Evolutionary conservation across 768 basidiomycete genomes (phyloP), one percentile per base, ranked within the genome.

Genomic region (Tremella yokohamensis): DNA sequence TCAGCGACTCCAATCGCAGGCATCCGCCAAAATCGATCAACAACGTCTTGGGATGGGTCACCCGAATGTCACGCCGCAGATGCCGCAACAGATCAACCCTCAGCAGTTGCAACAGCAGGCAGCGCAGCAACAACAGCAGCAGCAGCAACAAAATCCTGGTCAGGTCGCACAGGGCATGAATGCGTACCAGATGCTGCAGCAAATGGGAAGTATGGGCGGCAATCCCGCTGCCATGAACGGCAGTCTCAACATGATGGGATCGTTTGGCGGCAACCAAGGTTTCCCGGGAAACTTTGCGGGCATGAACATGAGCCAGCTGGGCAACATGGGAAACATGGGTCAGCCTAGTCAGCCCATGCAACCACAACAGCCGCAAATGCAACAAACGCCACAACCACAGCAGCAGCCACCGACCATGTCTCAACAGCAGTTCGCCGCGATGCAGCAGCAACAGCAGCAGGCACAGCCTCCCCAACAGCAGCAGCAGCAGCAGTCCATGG

Each of bases 1-100:
- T 25, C 54, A 56, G 45, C 54, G 54, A 47, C 18, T 56, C 2
- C 54, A 56, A 34, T 56, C 54, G 8, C 54, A 56, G 45, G 54
- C 45, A 19, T 18, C 54, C 25, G 54, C 54, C 3, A 56, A 56
- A 26, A 24, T 56, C n/a, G 54, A 56, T 19, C 54, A 47, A 19
- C 20, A 44, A 34, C 12, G 51, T 19, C n/a, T 37, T 8, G 51
- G 38, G n/a, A 24, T 37, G 13, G 51, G 51, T n/a, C 42, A 45
- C 22, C 42, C 42, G 8, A 18, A n/a, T 22, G n/a, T 8, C 42
- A 45, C 42, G 6, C n/a, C n/a, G n/a, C 26, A 34, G 26, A n/a
- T 40, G 11, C 51, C 22, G 51, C 34, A 52, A n/a, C 22, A 34
- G 15, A 34, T 40, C 25, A 24, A 24, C 15, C 22, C 22, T 18